Percentiles rank a stretch among this genome's conserved stretches.
Conservation (phyloP, 208 protist species). For the Vickermania ingenoplastis region DNA sequence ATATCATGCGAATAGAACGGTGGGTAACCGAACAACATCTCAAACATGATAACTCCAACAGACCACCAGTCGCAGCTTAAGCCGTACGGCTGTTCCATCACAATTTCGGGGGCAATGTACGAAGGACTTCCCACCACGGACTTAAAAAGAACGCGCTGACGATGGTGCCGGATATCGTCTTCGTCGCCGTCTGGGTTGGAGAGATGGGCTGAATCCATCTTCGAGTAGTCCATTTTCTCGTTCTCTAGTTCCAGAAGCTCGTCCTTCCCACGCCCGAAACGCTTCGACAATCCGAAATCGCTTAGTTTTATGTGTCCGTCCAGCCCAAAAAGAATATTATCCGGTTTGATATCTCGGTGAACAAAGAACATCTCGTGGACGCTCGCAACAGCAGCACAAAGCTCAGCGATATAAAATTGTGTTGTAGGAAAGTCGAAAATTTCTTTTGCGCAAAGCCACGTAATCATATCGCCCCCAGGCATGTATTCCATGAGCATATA, state of each 20-base stretch:
- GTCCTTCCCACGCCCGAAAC: slow-evolving; percentile 53
- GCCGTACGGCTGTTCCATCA: slow-evolving; percentile 90
- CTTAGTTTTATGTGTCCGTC: slow-evolving; percentile 96
- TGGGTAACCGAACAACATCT: slow-evolving; percentile 94
- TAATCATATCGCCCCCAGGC: slow-evolving; percentile 91
- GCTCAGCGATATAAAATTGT: slow-evolving; percentile 89
- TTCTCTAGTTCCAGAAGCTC: slow-evolving; percentile 58
- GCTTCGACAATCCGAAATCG: slow-evolving; percentile 96
- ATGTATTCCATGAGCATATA: slow-evolving; percentile 95
- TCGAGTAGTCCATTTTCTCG: too few relatives aligned
- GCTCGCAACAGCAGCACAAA: slow-evolving; percentile 82
- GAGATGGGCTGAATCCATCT: background rate
- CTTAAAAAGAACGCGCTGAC: slow-evolving; percentile 62
- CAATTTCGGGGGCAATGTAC: slow-evolving; percentile 96
- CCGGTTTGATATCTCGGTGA: slow-evolving; percentile 96
- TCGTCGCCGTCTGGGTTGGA: background rate
- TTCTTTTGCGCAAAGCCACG: slow-evolving; percentile 82
- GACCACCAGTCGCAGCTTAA: slow-evolving; percentile 97
- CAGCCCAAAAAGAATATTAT: slow-evolving; percentile 96
- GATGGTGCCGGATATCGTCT: slow-evolving; percentile 6
- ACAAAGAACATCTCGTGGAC: slow-evolving; percentile 89
- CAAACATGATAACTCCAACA: slow-evolving; percentile 97
- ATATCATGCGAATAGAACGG: slow-evolving; percentile 92
- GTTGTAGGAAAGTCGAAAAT: slow-evolving; percentile 81
- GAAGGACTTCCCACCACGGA: slow-evolving; percentile 95